Evolutionary conservation across 106 monocot species (phyloP).

Genomic region (Dendrobium officinale): DNA sequence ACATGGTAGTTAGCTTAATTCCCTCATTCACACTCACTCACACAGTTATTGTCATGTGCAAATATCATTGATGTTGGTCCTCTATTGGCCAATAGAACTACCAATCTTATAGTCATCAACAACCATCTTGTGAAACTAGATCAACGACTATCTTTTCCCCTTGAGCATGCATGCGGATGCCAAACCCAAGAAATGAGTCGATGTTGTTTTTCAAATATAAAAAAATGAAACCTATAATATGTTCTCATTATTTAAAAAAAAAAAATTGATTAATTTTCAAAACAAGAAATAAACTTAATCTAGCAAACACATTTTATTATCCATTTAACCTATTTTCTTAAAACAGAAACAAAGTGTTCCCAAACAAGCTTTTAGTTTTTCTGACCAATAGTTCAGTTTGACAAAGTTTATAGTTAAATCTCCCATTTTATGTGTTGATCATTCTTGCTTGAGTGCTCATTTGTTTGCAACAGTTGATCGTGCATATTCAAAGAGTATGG

Average conservation of each 20-base stretch:
- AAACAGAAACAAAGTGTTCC: no score
- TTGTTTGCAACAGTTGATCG: background rate
- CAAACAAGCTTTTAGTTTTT: no score
- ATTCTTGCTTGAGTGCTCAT: background rate
- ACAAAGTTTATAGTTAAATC: background rate
- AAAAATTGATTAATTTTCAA: no score
- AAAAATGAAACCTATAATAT: no score
- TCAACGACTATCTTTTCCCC: background rate
- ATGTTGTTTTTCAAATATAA: no score
- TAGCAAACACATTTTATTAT: no score
- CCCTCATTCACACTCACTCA: constrained; percentile 25
- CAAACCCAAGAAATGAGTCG: no score
- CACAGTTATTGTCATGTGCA: background rate
- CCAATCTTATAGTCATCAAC: constrained; percentile 20
- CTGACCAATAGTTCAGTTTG: background rate
- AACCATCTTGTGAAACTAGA: constrained; percentile 29
- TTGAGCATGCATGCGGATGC: no score
- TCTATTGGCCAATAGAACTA: background rate
- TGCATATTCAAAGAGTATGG: background rate
- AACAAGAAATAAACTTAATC: no score
- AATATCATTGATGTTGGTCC: constrained; percentile 19
- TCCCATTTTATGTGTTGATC: background rate
- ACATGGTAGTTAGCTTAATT: constrained; percentile 34
- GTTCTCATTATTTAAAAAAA: no score
- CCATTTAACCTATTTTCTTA: no score